Conservation (phyloP, 768 basidiomycete species). For the Termitomyces eurrhizus region DNA sequence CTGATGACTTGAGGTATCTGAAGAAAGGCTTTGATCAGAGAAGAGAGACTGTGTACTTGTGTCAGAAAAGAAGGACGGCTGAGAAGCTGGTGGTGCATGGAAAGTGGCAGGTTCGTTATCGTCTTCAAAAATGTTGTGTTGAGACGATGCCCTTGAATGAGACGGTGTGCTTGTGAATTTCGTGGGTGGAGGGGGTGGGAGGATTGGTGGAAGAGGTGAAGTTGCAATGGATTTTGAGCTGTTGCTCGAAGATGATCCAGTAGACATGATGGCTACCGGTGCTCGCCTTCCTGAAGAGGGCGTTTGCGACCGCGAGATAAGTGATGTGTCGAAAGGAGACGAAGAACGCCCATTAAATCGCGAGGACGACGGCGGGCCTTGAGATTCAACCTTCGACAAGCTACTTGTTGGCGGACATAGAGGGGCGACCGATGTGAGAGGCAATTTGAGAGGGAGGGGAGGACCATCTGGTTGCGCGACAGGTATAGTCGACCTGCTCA, state of each 20-base stretch:
- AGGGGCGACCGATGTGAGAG: not conserved
- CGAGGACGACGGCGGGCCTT: constrained; percentile 3
- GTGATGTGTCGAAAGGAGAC: constrained; percentile 10
- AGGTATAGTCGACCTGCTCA: constrained; percentile 7
- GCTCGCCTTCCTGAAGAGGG: constrained; percentile 16
- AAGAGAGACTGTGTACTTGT: constrained; percentile 21
- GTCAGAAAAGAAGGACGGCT: constrained; percentile 13
- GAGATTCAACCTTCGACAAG: constrained; percentile 3
- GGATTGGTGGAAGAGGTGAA: constrained; percentile 20
- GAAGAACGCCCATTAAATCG: constrained; percentile 6
- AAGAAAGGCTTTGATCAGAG: constrained; percentile 15
- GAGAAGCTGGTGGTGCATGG: constrained; percentile 25
- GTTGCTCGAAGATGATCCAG: constrained; percentile 18
- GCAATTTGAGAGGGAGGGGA: not conserved
- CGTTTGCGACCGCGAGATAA: constrained; percentile 12
- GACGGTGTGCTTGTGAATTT: constrained; percentile 25
- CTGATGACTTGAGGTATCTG: constrained; percentile 16
- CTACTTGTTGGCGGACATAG: not conserved
- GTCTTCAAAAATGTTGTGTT: constrained; percentile 19
- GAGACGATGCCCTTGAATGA: constrained; percentile 22
- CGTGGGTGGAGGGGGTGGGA: constrained; percentile 21
- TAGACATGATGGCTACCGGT: constrained; percentile 30
- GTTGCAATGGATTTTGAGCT: constrained; percentile 15
- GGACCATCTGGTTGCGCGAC: constrained; percentile 10
- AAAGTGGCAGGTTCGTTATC: constrained; percentile 59